Evolutionary conservation across 306 rosid species (phyloP).

Genomic region (Abrus precatorius): DNA sequence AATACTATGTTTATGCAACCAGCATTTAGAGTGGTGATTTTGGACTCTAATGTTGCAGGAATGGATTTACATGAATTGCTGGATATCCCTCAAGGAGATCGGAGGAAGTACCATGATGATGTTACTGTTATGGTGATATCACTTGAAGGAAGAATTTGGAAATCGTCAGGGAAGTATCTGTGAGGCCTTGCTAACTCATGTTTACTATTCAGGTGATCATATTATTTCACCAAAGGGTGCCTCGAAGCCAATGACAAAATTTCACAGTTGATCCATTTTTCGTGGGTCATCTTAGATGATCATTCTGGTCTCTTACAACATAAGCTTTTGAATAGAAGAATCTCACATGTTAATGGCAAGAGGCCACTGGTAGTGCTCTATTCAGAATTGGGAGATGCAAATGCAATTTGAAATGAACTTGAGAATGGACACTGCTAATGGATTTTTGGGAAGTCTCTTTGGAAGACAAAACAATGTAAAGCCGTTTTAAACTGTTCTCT

Average conservation of each 20-base stretch:
- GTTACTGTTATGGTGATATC: slow-evolving; percentile 92
- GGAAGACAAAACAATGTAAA: slow-evolving; percentile 43
- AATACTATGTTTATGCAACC: background rate
- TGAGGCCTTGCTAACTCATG: slow-evolving; percentile 52
- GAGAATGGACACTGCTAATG: background rate
- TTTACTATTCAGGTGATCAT: slow-evolving; percentile 46
- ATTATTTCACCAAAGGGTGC: slow-evolving; percentile 26
- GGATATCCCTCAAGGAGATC: slow-evolving; percentile 92
- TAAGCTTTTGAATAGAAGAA: background rate
- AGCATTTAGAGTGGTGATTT: slow-evolving; percentile 25
- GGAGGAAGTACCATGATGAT: slow-evolving; percentile 92
- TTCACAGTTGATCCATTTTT: background rate
- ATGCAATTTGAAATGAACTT: background rate
- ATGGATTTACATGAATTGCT: slow-evolving; percentile 88
- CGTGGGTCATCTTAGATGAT: background rate
- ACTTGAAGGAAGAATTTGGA: slow-evolving; percentile 96
- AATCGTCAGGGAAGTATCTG: slow-evolving; percentile 89
- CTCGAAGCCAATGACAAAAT: background rate
- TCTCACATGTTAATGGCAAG: background rate
- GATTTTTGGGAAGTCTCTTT: slow-evolving; percentile 23
- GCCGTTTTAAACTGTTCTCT: slow-evolving; percentile 35
- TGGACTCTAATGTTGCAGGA: slow-evolving; percentile 58
- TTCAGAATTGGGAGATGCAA: slow-evolving; percentile 2
- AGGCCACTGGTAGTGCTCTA: background rate
- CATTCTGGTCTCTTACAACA: background rate